A percentile compares a stretch with the other conserved stretches of the same genome.
Conservation (phyloP, 176 grass and related monocot genomes). For the sorghum (Sorghum bicolor) region Sorghum_bicolor_NCBIv3 NC_012875.2:3312001-3312500, state of each 20-base stretch:
- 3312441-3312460: background rate
- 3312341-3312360: background rate
- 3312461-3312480: background rate
- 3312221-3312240: background rate
- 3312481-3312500: too few relatives aligned
- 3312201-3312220: background rate
- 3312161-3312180: background rate
- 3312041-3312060: background rate
- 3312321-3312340: background rate
- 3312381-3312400: background rate
- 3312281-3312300: background rate
- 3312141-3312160: background rate
- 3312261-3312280: background rate
- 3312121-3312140: background rate
- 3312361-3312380: background rate
- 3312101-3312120: background rate
- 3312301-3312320: too few relatives aligned
- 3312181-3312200: background rate
- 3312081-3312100: constrained; percentile 1
- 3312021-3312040: background rate
- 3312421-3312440: too few relatives aligned
- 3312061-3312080: background rate
- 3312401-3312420: background rate
- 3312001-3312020: background rate
- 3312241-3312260: background rate